Evolutionary conservation across 371 early-diverging fungal genomes (phyloP).

Genomic region (Mucor piriformis): DNA sequence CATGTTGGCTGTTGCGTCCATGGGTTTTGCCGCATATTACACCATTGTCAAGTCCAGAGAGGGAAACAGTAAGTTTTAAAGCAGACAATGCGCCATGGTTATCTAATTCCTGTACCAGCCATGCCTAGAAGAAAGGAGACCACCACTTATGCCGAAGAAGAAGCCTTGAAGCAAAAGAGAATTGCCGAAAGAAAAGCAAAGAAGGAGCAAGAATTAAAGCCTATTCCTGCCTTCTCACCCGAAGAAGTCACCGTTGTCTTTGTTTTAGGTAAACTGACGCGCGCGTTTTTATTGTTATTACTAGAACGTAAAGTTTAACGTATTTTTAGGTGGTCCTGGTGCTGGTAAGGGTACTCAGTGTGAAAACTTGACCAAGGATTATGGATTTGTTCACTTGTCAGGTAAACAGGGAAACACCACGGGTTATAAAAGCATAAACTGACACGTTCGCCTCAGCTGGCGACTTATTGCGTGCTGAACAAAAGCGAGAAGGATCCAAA

Average conservation of each 20-base stretch:
- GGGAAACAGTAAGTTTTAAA: constrained; percentile 43
- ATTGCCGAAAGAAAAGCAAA: constrained; percentile 18
- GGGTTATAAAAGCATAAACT: background rate
- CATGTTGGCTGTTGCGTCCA: constrained; percentile 56
- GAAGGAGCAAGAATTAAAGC: constrained; percentile 20
- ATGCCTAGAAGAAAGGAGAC: constrained; percentile 30
- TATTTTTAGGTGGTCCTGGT: constrained; percentile 70
- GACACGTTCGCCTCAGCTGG: constrained; percentile 65
- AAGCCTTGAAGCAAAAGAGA: constrained; percentile 22
- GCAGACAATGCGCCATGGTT: background rate
- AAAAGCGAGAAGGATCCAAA: constrained; percentile 76
- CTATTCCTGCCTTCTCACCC: constrained; percentile 40
- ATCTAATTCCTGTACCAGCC: constrained; percentile 3
- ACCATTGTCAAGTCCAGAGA: constrained; percentile 48
- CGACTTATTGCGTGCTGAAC: constrained; percentile 91
- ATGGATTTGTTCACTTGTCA: constrained; percentile 89
- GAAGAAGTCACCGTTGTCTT: constrained; percentile 69
- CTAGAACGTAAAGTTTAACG: background rate
- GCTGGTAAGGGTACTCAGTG: constrained; percentile 95
- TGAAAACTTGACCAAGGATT: constrained; percentile 82
- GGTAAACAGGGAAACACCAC: constrained; percentile 60
- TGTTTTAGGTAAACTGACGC: constrained; percentile 42
- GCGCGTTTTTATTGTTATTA: constrained; percentile 18
- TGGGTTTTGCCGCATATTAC: constrained; percentile 56
- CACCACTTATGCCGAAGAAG: constrained; percentile 20